phyloP scores from a whole-genome alignment of 257 asterid species.

The Phtheirospermum japonicum region DNA sequence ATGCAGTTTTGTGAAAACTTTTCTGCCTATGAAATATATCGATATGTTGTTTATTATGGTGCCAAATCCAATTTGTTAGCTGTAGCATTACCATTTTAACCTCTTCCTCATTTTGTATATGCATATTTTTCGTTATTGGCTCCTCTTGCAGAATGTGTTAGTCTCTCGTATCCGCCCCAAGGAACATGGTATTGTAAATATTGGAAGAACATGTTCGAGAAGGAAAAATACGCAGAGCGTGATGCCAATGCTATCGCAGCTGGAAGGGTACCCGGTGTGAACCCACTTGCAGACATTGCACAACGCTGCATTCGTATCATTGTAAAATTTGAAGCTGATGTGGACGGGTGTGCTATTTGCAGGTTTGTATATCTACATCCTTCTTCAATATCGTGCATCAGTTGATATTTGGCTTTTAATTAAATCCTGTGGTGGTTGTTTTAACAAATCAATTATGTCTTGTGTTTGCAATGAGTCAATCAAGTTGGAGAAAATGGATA shows the following conservation, averaged over 20 bases:
- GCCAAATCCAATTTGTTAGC: slow-evolving; percentile 6
- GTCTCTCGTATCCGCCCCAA: slow-evolving; percentile 48
- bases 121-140: slow-evolving; percentile 18
- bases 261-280: slow-evolving; percentile 78
- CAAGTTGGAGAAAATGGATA: not conserved
- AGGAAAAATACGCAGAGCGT: slow-evolving; percentile 51
- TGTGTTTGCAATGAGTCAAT: not conserved
- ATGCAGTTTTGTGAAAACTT: too few species aligned
- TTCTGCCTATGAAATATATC: too few species aligned
- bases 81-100: slow-evolving; percentile 8
- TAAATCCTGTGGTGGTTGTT: slow-evolving; percentile 14
- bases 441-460: not conserved
- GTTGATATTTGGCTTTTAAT: slow-evolving; percentile 16
- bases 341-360: slow-evolving; percentile 86
- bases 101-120: slow-evolving; percentile 19
- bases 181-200: slow-evolving; percentile 77
- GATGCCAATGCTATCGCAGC: slow-evolving; percentile 85
- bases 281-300: slow-evolving; percentile 71
- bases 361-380: slow-evolving; percentile 45
- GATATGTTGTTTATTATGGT: not conserved
- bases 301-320: slow-evolving; percentile 71
- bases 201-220: slow-evolving; percentile 58
- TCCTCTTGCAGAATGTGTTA: slow-evolving; percentile 61
- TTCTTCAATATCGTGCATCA: slow-evolving; percentile 6
- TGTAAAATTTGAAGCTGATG: slow-evolving; percentile 49